Base-by-base conservation (phyloP, 768 basidiomycete genomes). In the Crepidotus variabilis region DNA sequence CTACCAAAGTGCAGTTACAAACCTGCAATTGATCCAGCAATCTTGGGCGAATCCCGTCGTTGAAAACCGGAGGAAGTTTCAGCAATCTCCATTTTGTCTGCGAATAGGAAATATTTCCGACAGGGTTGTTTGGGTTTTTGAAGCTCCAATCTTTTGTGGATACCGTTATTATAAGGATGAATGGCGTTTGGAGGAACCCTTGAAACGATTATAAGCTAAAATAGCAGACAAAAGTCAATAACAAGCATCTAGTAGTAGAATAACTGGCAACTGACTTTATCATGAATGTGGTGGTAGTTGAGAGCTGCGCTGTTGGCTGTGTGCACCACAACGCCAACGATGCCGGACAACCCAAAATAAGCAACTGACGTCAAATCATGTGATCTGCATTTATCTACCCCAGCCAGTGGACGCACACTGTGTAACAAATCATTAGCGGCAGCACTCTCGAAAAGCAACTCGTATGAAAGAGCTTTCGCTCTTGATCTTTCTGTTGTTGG, bases 21-120 rank as follows among this genome's bases (percentile, higher is more conserved):
- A 81, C 82, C 81, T 50, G 76, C 75, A 59, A 72, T 66, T 16
- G 81, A 82, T 49, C 81, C 80, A 46, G 70, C 72, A 52, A 83
- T 80, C 68, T 76, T 73, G 0, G 82, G 82, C 2, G 73, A 63
- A 18, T 72, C 73, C 53, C 75, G 71, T 56, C 65, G 68, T 49
- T 48, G 51, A 22, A 60, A 47, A 56, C 52, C 50, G 49, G 57
- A 18, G 18, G 23, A 35, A 45, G 11, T 32, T 35, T 43, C 73
- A 43, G 18, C 14, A 43, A 2, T 43, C 13, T 43, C 39, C 39
- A 16, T 14, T 14, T 5, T 43, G 35, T 43, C 2, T 43, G 39
- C 13, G 3, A 16, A 20, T 3, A 43, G 13, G 14, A 43, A 20
- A 4, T 8, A 8, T 28, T 28, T 28, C 28, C 28, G 28, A 28